A percentile compares a stretch with the other conserved stretches of the same genome.
Conservation (phyloP, 805 yeast species). For the Starmerella vaccinii region DNA sequence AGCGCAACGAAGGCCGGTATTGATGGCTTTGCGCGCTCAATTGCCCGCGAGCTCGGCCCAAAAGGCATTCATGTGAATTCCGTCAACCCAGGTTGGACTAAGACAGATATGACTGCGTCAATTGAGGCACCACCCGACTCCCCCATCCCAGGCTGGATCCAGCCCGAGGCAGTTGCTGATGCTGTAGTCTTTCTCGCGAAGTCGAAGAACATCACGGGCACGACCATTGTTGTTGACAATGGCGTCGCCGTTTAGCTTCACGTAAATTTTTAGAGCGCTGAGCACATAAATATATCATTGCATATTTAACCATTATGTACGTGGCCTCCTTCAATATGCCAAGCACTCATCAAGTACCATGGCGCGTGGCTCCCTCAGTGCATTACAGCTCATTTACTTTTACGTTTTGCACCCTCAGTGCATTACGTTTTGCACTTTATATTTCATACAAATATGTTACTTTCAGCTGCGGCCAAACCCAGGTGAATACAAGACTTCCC, state of each 20-base stretch:
- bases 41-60: conserved; percentile 50
- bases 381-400: no score
- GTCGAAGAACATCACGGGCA: conserved; percentile 18
- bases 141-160: conserved; percentile 15
- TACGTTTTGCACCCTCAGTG: no score
- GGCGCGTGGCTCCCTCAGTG: no score
- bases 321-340: no score
- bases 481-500: conserved; percentile 9
- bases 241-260: no score
- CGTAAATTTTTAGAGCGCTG: no score
- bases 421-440: background rate
- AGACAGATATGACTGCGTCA: conserved; percentile 47
- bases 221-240: conserved; percentile 17
- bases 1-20: conserved; percentile 65
- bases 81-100: conserved; percentile 55
- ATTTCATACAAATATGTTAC: background rate
- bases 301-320: no score
- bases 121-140: conserved; percentile 3
- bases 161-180: conserved; percentile 18
- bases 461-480: conserved; percentile 8
- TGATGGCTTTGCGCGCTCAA: conserved; percentile 46
- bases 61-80: conserved; percentile 50
- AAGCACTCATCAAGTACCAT: no score
- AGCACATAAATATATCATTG: no score
- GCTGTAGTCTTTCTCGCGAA: conserved; percentile 16